These are phyloP conservation scores for Kwoniella dejecticola DNA, from an alignment of 768 basidiomycete genomes.

Conservation along the genomic window DNA sequence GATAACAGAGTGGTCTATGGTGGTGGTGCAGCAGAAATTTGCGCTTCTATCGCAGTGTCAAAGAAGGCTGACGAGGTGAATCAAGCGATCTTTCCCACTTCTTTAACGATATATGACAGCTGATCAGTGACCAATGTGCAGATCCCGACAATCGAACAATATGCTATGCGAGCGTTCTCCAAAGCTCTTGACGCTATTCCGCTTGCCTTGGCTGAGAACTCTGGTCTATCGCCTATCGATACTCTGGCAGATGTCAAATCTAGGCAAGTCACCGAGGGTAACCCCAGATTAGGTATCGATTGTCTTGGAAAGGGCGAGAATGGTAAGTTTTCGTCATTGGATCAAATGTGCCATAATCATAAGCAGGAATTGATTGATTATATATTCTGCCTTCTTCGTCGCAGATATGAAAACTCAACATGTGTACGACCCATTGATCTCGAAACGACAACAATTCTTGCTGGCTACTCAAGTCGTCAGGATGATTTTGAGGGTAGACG, in stretches of 20 bases:
- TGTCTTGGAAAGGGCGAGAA: slow-evolving; percentile 83
- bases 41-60: slow-evolving; percentile 86
- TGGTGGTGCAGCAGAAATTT: slow-evolving; percentile 96
- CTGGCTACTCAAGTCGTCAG: slow-evolving; percentile 69
- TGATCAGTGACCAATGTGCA: no score
- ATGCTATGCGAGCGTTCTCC: slow-evolving; percentile 99
- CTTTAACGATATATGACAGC: no score
- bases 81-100: no score
- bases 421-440: slow-evolving; percentile 95
- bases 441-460: slow-evolving; percentile 94
- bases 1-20: slow-evolving; percentile 98
- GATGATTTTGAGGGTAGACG: slow-evolving; percentile 56
- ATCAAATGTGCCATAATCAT: not conserved
- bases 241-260: slow-evolving; percentile 95
- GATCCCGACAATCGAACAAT: slow-evolving; percentile 98
- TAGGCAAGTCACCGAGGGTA: slow-evolving; percentile 80
- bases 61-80: slow-evolving; percentile 90
- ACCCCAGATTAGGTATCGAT: slow-evolving; percentile 87
- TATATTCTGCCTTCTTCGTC: not conserved
- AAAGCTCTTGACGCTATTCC: slow-evolving; percentile 94
- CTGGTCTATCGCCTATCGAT: slow-evolving; percentile 92
- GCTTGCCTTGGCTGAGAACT: slow-evolving; percentile 95
- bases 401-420: slow-evolving; percentile 97
- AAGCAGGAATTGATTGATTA: not conserved
- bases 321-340: slow-evolving; percentile 60